Conservation (phyloP, 257 asterid species). For the Verbena officinalis region DNA sequence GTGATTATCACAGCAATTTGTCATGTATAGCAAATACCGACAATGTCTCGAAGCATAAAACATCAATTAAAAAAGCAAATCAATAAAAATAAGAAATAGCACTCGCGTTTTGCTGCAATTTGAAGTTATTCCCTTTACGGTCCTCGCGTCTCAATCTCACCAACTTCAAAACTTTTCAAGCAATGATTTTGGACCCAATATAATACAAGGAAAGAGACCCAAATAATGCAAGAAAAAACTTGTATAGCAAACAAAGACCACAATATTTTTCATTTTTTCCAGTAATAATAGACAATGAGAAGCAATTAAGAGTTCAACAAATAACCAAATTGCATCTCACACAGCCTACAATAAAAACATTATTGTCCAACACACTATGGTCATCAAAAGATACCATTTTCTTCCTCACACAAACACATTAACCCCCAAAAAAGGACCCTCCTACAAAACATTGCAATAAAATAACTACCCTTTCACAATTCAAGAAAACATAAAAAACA, state of each 20-base stretch:
- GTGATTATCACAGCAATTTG: no score
- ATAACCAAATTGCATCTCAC: slow-evolving; percentile 7
- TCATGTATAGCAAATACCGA: no score
- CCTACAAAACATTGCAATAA: not conserved
- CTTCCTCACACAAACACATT: not conserved
- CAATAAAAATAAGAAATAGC: no score
- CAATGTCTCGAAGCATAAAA: no score
- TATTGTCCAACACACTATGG: slow-evolving; percentile 3
- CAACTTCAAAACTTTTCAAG: not conserved
- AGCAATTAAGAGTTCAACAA: not conserved
- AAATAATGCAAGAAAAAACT: not conserved
- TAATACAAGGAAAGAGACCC: no score
- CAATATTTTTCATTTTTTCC: not conserved
- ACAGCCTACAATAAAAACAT: slow-evolving; percentile 12
- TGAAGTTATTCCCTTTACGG: no score
- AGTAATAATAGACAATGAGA: not conserved
- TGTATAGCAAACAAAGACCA: not conserved
- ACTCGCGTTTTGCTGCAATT: no score
- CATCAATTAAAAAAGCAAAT: no score
- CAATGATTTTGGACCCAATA: not conserved
- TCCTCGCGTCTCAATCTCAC: no score
- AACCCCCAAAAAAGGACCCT: not conserved
- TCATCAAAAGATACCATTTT: slow-evolving; percentile 10
- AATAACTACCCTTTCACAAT: no score
- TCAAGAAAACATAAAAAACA: not conserved